Conservation (phyloP, 1,284 basidiomycete genomes). For the Cryptococcus maquisensis region DNA sequence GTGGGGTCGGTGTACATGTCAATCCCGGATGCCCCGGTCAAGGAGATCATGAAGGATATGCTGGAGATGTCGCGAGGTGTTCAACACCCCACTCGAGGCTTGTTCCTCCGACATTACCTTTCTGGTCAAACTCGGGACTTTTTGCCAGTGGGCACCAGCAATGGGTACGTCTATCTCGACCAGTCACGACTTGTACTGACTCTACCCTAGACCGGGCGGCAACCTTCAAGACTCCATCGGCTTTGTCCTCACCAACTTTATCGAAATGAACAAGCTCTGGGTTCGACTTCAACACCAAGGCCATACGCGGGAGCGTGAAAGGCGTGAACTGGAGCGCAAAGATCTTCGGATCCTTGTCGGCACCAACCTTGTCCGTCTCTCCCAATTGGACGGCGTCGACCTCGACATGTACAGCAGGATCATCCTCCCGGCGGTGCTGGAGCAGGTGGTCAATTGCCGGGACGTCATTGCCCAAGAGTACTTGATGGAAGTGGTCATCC, state of each 20-base stretch:
- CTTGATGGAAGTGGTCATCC: constrained; percentile 96
- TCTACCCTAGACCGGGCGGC: constrained; percentile 62
- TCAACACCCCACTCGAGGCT: constrained; percentile 83
- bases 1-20: constrained; percentile 98
- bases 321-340: constrained; percentile 69
- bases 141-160: constrained; percentile 75
- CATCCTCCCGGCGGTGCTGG: constrained; percentile 83
- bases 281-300: constrained; percentile 93
- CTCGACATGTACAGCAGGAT: constrained; percentile 76
- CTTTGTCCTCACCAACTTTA: constrained; percentile 93
- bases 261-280: constrained; percentile 99
- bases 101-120: constrained; percentile 90
- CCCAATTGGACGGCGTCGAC: constrained; percentile 89
- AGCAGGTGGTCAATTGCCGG: constrained; percentile 94
- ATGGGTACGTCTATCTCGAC: constrained; percentile 59
- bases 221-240: constrained; percentile 88
- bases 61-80: constrained; percentile 97
- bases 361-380: constrained; percentile 87
- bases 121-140: constrained; percentile 91
- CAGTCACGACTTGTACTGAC: not conserved
- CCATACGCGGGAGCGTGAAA: constrained; percentile 88
- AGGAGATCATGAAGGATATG: constrained; percentile 99
- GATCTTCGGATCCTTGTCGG: constrained; percentile 91
- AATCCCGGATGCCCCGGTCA: constrained; percentile 86
- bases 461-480: constrained; percentile 97